Evolutionary conservation across 1,139 yeast genomes (phyloP).

Genomic region (Candida albicans): DNA sequence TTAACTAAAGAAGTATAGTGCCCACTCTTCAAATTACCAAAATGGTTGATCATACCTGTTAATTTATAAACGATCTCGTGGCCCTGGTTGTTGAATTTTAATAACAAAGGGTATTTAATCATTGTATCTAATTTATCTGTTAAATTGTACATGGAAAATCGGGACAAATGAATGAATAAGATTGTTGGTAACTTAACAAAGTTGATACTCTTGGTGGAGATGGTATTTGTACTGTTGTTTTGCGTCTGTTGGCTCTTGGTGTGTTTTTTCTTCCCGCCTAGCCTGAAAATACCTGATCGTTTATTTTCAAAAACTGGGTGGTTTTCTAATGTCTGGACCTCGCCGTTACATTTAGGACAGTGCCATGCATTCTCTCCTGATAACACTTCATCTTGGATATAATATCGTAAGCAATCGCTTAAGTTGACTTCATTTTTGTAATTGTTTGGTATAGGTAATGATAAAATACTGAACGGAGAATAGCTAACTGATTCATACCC

Average conservation of each 20-base stretch:
- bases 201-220: constrained; percentile 50
- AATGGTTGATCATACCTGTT: constrained; percentile 66
- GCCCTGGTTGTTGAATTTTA: constrained; percentile 48
- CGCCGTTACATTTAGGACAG: constrained; percentile 65
- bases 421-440: constrained; percentile 24
- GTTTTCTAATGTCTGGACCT: constrained; percentile 27
- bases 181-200: constrained; percentile 66
- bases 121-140: constrained; percentile 56
- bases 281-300: constrained; percentile 35
- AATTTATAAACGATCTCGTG: constrained; percentile 51
- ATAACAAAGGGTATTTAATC: constrained; percentile 52
- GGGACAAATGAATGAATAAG: constrained; percentile 62
- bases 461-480: constrained; percentile 62
- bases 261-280: constrained; percentile 22
- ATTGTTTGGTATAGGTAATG: constrained; percentile 62
- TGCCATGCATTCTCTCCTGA: constrained; percentile 79
- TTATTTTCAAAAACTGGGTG: constrained; percentile 40
- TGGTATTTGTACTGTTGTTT: constrained; percentile 2
- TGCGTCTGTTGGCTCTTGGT: neutral
- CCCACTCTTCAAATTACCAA: constrained; percentile 69
- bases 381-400: constrained; percentile 65
- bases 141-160: constrained; percentile 55
- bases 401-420: constrained; percentile 65
- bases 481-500: constrained; percentile 57
- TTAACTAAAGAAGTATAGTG: constrained; percentile 71